phyloP scores from a whole-genome alignment of 345 rosid species.

The Physaria fendleri region DNA sequence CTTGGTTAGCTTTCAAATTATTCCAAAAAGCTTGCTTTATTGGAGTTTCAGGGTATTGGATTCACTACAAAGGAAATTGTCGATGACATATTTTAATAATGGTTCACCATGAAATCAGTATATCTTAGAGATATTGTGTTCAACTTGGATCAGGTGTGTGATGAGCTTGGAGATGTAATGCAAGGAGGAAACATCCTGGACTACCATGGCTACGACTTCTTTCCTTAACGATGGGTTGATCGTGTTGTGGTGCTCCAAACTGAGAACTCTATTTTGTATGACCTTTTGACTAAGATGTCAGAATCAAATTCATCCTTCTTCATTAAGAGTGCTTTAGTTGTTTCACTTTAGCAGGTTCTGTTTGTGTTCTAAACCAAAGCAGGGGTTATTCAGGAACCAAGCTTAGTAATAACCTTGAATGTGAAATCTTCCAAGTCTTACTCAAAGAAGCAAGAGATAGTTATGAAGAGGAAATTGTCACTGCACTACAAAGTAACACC shows the following conservation, averaged over 20 bases:
- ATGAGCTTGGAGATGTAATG: conserved; percentile 87
- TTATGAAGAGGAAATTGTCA: conserved; percentile 54
- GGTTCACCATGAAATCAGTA: neutral
- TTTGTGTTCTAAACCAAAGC: conserved; percentile 8
- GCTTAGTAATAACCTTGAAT: conserved; percentile 74
- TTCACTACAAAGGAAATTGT: neutral
- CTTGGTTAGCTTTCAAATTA: neutral
- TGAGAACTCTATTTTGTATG: conserved; percentile 63
- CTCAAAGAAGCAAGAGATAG: conserved; percentile 85
- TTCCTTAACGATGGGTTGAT: conserved; percentile 86
- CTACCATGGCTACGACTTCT: conserved; percentile 90
- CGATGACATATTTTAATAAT: neutral
- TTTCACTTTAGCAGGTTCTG: neutral
- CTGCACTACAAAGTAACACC: conserved; percentile 50
- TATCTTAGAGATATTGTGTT: conserved; percentile 4
- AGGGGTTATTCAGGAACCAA: conserved; percentile 68
- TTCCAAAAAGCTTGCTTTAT: neutral
- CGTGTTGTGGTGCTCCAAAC: conserved; percentile 78
- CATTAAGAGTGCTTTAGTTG: neutral
- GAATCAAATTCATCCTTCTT: neutral
- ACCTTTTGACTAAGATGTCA: conserved; percentile 74
- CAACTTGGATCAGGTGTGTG: conserved; percentile 52
- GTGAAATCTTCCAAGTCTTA: conserved; percentile 71
- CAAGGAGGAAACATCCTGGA: conserved; percentile 82
- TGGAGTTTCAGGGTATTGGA: neutral